These are phyloP conservation scores for Bipolaris zeicola DNA, from an alignment of 2,329 filamentous ascomycete genomes.

Conservation along the genomic window DNA sequence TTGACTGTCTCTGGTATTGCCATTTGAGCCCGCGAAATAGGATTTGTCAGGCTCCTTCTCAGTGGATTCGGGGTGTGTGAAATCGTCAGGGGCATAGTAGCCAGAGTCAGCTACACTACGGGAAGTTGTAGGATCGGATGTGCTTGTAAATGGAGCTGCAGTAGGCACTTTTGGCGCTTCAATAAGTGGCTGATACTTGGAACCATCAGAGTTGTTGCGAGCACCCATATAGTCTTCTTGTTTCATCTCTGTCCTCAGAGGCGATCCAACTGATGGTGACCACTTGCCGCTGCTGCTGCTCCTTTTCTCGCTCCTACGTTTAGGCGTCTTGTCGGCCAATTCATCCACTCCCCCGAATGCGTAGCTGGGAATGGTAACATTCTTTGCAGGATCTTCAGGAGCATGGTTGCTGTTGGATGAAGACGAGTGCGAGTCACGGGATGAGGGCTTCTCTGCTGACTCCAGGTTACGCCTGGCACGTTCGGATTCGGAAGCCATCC, in stretches of 20 bases:
- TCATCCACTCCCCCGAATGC: conserved; percentile 45
- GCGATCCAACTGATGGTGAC: conserved; percentile 51
- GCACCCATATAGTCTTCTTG: conserved; percentile 52
- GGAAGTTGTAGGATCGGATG: conserved; percentile 20
- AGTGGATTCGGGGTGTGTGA: conserved; percentile 16
- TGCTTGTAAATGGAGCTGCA: conserved; percentile 15
- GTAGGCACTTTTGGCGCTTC: conserved; percentile 26
- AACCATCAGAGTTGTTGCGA: conserved; percentile 4
- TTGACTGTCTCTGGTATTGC: conserved; percentile 32
- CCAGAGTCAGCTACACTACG: conserved; percentile 39
- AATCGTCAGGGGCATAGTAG: conserved; percentile 42
- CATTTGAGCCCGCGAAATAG: conserved; percentile 42
- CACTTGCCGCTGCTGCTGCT: conserved; percentile 49
- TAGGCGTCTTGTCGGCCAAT: conserved; percentile 48
- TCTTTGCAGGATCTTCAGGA: conserved; percentile 20
- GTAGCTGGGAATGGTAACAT: conserved; percentile 38
- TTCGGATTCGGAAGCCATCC: conserved; percentile 36
- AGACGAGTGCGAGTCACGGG: conserved; percentile 19
- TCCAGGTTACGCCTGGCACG: conserved; percentile 35
- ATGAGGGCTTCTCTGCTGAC: conserved; percentile 24
- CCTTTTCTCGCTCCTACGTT: conserved; percentile 56
- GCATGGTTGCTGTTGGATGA: conserved; percentile 27
- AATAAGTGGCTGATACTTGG: conserved; percentile 20
- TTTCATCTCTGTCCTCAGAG: conserved; percentile 52
- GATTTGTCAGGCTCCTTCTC: conserved; percentile 45